These are phyloP conservation scores for Mortierella claussenii DNA, from an alignment of 192 early-diverging fungal species.

Conservation along the genomic window DNA sequence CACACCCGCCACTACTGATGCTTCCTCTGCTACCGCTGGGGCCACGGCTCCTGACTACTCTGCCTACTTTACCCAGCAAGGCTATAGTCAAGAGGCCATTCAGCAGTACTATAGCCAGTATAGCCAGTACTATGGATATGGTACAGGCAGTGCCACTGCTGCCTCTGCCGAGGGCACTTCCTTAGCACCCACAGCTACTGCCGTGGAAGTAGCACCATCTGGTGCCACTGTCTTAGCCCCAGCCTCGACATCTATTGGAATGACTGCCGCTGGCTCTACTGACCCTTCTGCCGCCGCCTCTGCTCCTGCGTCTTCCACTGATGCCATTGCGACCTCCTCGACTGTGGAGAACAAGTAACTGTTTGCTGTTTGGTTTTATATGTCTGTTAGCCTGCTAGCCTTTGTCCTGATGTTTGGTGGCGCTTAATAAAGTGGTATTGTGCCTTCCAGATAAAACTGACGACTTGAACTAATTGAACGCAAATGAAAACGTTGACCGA, in stretches of 20 bases:
- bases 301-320: background rate
- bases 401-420: too few species aligned
- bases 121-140: slow-evolving; percentile 44
- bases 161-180: background rate
- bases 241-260: too few species aligned
- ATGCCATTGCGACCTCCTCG: background rate
- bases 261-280: too few species aligned
- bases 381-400: background rate
- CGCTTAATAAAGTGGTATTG: too few species aligned
- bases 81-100: slow-evolving; percentile 52
- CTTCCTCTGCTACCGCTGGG: background rate
- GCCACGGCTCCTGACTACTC: slow-evolving; percentile 43
- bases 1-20: slow-evolving; percentile 5
- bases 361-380: background rate
- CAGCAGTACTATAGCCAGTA: slow-evolving; percentile 61
- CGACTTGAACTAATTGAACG: too few species aligned
- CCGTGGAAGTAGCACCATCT: background rate
- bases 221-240: background rate
- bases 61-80: slow-evolving; percentile 56
- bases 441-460: too few species aligned
- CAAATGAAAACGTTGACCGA: too few species aligned
- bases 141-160: background rate
- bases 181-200: slow-evolving; percentile 3
- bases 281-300: background rate
- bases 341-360: slow-evolving; percentile 12